These are phyloP conservation scores for Kentomonas sorsogonicus DNA, from an alignment of 208 protist genomes.

Conservation along the genomic window DNA sequence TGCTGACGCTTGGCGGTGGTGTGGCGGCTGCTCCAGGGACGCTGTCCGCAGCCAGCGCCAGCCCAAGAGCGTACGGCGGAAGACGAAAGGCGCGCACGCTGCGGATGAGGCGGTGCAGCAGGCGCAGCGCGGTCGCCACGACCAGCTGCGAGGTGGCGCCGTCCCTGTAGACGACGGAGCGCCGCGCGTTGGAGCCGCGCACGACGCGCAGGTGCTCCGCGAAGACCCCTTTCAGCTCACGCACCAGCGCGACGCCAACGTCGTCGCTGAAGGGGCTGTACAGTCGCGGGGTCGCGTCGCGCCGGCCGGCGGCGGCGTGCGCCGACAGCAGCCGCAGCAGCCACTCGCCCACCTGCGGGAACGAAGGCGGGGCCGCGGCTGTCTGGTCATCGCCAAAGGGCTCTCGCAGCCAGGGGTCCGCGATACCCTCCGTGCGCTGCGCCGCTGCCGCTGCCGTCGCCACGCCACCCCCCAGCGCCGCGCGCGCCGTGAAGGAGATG, in stretches of 20 bases:
- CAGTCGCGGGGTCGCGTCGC: conserved; percentile 25
- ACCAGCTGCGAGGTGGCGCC: conserved; percentile 53
- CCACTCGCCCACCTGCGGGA: no score
- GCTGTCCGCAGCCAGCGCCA: neutral
- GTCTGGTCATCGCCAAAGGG: no score
- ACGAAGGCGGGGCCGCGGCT: no score
- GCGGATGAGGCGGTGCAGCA: conserved; percentile 68
- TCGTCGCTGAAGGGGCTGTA: conserved; percentile 79
- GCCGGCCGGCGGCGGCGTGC: conserved; percentile 42
- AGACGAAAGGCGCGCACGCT: conserved; percentile 63
- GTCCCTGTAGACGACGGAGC: conserved; percentile 53
- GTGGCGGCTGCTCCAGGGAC: neutral
- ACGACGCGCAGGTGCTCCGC: conserved; percentile 71
- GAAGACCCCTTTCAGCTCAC: conserved; percentile 52
- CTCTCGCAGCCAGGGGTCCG: no score
- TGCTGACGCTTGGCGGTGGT: neutral
- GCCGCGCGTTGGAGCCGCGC: conserved; percentile 53
- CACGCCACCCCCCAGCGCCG: no score
- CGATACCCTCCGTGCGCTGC: no score
- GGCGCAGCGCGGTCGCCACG: conserved; percentile 42
- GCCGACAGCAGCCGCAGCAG: conserved; percentile 49
- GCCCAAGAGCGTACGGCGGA: conserved; percentile 49
- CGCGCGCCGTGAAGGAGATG: no score
- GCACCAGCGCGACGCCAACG: conserved; percentile 59
- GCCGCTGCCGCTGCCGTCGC: no score